Evolutionary conservation across 352 stramenopile genomes (phyloP).

Genomic region (Paralagenidium karlingii): DNA sequence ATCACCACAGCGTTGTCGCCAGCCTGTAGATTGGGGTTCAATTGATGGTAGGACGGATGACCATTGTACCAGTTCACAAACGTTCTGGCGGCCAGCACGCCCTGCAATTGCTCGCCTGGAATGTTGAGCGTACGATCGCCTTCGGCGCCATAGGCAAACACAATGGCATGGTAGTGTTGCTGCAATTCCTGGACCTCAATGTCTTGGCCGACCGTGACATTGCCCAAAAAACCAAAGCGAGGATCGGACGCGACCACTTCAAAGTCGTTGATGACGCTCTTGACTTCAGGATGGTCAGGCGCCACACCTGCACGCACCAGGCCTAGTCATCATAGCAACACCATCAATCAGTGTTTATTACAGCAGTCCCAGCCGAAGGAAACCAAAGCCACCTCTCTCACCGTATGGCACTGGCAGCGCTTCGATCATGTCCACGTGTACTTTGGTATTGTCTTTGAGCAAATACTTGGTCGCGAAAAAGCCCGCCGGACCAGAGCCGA

Average conservation of each 20-base stretch:
- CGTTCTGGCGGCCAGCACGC: constrained; percentile 81
- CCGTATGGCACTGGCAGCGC: constrained; percentile 89
- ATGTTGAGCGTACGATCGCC: constrained; percentile 83
- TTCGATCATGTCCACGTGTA: constrained; percentile 89
- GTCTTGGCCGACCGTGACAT: constrained; percentile 80
- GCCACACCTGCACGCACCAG: constrained; percentile 95
- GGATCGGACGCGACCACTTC: constrained; percentile 69
- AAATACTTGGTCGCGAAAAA: constrained; percentile 95
- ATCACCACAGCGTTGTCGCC: constrained; percentile 3
- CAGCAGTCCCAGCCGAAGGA: too few relatives aligned
- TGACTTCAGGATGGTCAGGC: constrained; percentile 97
- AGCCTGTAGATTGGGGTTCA: constrained; percentile 66
- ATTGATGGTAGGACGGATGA: constrained; percentile 88
- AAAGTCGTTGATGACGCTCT: constrained; percentile 97
- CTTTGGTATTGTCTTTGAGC: constrained; percentile 57
- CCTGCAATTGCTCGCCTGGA: constrained; percentile 57
- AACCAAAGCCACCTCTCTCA: constrained; percentile 7
- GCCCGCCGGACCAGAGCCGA: constrained; percentile 82
- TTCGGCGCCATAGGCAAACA: constrained; percentile 93
- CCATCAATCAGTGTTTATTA: neutral
- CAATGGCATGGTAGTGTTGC: constrained; percentile 87
- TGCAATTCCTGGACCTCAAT: constrained; percentile 83
- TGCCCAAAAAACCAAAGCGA: constrained; percentile 84
- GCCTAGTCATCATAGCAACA: constrained; percentile 14
- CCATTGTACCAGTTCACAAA: constrained; percentile 99